These are phyloP conservation scores for Isabelozyma heimii DNA, from an alignment of 805 yeast genomes.

Conservation along the genomic window DNA sequence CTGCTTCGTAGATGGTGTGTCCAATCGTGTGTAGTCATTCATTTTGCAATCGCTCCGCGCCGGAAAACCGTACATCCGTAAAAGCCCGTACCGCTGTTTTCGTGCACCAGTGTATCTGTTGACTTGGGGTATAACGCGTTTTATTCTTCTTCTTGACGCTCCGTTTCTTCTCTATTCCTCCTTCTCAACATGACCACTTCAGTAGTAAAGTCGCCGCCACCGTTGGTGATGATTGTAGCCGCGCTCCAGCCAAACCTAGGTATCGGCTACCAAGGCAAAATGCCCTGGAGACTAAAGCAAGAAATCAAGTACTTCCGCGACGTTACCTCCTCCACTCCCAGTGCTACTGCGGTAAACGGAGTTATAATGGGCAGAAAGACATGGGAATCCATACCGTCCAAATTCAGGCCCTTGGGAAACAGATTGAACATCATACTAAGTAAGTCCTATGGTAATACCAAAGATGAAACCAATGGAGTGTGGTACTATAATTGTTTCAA, in stretches of 20 bases:
- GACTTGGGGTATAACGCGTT: not conserved
- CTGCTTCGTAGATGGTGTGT: not conserved
- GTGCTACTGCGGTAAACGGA: slow-evolving; percentile 49
- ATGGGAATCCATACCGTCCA: slow-evolving; percentile 88
- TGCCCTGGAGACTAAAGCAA: slow-evolving; percentile 84
- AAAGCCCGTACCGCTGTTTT: not conserved
- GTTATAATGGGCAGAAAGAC: slow-evolving; percentile 96
- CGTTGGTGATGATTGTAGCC: slow-evolving; percentile 68
- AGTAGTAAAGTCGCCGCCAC: slow-evolving; percentile 9
- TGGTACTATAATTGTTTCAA: slow-evolving; percentile 28
- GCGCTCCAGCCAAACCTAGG: slow-evolving; percentile 79
- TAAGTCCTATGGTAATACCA: slow-evolving; percentile 29
- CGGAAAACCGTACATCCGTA: not conserved
- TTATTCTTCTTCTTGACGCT: too few species aligned
- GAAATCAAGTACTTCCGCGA: slow-evolving; percentile 85
- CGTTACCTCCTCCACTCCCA: slow-evolving; percentile 53
- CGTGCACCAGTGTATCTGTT: not conserved
- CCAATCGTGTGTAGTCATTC: not conserved
- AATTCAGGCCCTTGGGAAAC: slow-evolving; percentile 77
- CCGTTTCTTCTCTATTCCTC: not conserved
- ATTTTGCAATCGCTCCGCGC: not conserved
- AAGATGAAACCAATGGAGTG: slow-evolving; percentile 18
- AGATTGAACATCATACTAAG: slow-evolving; percentile 78
- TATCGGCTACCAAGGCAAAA: slow-evolving; percentile 74
- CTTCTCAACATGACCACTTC: not conserved